Evolutionary conservation across 306 rosid species (phyloP).

Genomic region (Hylodesmum podocarpum): DNA sequence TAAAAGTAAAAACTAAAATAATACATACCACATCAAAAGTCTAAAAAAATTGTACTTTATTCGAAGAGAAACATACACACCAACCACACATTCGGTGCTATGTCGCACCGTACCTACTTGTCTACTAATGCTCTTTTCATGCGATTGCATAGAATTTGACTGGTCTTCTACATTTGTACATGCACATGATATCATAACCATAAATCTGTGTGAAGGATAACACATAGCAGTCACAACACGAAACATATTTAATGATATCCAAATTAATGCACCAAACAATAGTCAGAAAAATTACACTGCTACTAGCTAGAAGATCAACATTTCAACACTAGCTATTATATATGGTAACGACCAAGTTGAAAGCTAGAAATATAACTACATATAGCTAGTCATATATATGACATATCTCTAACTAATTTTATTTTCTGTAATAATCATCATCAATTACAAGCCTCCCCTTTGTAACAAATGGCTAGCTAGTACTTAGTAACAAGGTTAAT

Average conservation of each 20-base stretch:
- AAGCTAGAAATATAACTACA: background rate
- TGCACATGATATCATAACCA: background rate
- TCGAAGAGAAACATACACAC: background rate
- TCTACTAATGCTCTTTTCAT: background rate
- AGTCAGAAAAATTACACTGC: constrained; percentile 21
- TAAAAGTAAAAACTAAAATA: too few relatives aligned
- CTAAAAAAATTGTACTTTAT: too few relatives aligned
- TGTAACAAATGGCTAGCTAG: constrained; percentile 14
- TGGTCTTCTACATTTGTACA: background rate
- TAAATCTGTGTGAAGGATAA: background rate
- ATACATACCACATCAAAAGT: too few relatives aligned
- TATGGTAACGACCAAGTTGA: constrained; percentile 4
- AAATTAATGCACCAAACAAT: constrained; percentile 9
- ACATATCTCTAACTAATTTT: constrained; percentile 10
- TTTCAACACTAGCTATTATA: constrained; percentile 4
- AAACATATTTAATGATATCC: background rate
- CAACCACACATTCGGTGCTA: background rate
- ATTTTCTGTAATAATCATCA: constrained; percentile 5
- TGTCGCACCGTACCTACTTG: background rate
- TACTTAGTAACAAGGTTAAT: constrained; percentile 16
- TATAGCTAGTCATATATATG: background rate
- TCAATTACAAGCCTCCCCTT: constrained; percentile 24
- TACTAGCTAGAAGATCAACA: constrained; percentile 9
- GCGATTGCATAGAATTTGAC: constrained; percentile 7
- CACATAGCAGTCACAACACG: background rate